Evolutionary conservation across 2,329 filamentous ascomycete genomes (phyloP).

Genomic region (Orbilia oligospora): DNA sequence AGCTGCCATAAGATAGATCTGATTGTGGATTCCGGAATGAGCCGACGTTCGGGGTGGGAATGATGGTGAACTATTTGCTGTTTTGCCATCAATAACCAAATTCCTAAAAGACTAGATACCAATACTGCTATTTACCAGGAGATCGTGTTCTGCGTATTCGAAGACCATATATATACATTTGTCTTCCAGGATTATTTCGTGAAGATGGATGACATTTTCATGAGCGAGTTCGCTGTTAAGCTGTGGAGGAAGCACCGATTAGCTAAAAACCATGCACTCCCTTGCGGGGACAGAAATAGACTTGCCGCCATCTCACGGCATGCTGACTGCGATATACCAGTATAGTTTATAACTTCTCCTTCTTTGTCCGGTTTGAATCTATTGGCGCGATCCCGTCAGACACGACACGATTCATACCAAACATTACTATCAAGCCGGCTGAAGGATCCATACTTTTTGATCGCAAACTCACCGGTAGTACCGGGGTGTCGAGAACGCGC

Average conservation of each 20-base stretch:
- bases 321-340: conserved; percentile 96
- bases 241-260: conserved; percentile 13
- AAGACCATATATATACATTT: conserved; percentile 99
- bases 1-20: conserved; percentile 97
- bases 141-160: conserved; percentile 96
- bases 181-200: conserved; percentile 97
- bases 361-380: conserved; percentile 98
- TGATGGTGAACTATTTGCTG: conserved; percentile 91
- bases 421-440: neutral
- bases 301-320: conserved; percentile 89
- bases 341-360: conserved; percentile 93
- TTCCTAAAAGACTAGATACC: neutral
- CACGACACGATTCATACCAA: neutral
- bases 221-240: conserved; percentile 93
- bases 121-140: conserved; percentile 70
- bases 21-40: conserved; percentile 88
- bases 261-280: neutral
- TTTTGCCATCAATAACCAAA: neutral
- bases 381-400: conserved; percentile 15
- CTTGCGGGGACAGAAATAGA: neutral
- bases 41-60: conserved; percentile 81
- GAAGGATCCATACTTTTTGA: conserved; percentile 81
- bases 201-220: conserved; percentile 87
- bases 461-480: conserved; percentile 88
- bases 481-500: conserved; percentile 76